Conservation (phyloP, 2,329 filamentous ascomycete species). For the Alternaria burnsii region DNA sequence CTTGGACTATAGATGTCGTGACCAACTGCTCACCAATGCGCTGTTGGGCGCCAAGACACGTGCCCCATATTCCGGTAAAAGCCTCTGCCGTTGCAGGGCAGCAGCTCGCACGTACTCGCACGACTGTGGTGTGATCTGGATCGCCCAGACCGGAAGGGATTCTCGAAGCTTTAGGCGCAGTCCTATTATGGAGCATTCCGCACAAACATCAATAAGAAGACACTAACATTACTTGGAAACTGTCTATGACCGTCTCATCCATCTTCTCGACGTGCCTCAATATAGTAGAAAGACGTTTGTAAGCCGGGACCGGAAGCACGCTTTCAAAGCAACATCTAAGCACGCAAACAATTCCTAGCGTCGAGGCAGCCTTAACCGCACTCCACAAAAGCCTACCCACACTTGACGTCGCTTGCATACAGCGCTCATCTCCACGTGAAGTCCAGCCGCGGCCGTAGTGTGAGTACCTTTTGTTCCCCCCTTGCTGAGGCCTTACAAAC, state of each 20-base stretch:
- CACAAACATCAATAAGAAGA: not conserved
- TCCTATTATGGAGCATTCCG: not conserved
- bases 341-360: not conserved
- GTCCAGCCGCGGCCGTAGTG: slow-evolving; percentile 1
- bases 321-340: slow-evolving; percentile 5
- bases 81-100: slow-evolving; percentile 11
- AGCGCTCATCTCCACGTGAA: not conserved
- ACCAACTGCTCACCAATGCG: slow-evolving; percentile 22
- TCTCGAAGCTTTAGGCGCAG: not conserved
- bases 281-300: not conserved
- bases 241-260: not conserved
- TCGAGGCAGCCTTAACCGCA: slow-evolving; percentile 7
- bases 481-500: not conserved
- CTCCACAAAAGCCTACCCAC: not conserved
- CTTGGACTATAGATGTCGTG: slow-evolving; percentile 28
- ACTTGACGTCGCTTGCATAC: not conserved
- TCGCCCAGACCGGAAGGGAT: not conserved
- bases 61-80: not conserved
- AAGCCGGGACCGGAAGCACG: not conserved
- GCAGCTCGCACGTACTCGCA: slow-evolving; percentile 16
- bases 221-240: not conserved
- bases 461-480: not conserved
- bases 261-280: not conserved
- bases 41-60: not conserved
- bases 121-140: slow-evolving; percentile 37